These are phyloP conservation scores for Podospora comata DNA, from an alignment of 495 filamentous ascomycete species.

Conservation along the genomic window DNA sequence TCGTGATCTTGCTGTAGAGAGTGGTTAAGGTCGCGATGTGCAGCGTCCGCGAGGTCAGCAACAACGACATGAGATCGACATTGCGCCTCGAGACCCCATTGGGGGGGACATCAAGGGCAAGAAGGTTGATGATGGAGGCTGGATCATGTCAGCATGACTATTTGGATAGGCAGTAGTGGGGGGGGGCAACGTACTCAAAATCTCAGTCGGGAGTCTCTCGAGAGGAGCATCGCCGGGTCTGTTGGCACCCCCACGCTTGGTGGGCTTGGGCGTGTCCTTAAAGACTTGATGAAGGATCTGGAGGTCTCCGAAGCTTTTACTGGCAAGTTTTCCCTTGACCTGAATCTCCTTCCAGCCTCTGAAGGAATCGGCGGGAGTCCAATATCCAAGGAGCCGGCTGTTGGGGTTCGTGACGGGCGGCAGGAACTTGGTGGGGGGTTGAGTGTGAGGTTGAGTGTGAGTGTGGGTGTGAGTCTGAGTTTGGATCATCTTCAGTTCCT, in stretches of 20 bases:
- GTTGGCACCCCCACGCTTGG: constrained; percentile 27
- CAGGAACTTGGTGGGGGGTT: constrained; percentile 36
- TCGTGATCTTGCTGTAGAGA: constrained; percentile 78
- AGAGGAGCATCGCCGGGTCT: constrained; percentile 47
- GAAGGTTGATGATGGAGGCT: constrained; percentile 74
- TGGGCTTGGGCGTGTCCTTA: constrained; percentile 39
- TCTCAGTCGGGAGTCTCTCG: constrained; percentile 66
- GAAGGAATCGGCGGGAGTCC: constrained; percentile 69
- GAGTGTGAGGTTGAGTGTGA: not conserved
- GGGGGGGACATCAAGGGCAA: constrained; percentile 72
- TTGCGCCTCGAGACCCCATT: constrained; percentile 77
- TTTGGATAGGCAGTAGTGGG: not conserved
- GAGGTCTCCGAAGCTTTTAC: constrained; percentile 70
- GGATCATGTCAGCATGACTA: constrained; percentile 18
- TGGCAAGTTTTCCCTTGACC: constrained; percentile 61
- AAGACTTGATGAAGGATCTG: constrained; percentile 56
- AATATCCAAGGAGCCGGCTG: constrained; percentile 55
- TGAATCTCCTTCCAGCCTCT: constrained; percentile 70
- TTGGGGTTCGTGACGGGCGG: constrained; percentile 45
- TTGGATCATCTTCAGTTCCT: constrained; percentile 40
- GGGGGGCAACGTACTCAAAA: constrained; percentile 59
- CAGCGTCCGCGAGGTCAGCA: constrained; percentile 71
- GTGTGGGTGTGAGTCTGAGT: constrained; percentile 22
- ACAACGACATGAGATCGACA: constrained; percentile 73
- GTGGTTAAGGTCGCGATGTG: constrained; percentile 74